Percentiles rank a stretch among this genome's conserved stretches.
Evolutionary conservation across 2,329 filamentous ascomycete genomes (phyloP).

Genomic region (Fonsecaea monophora): DNA sequence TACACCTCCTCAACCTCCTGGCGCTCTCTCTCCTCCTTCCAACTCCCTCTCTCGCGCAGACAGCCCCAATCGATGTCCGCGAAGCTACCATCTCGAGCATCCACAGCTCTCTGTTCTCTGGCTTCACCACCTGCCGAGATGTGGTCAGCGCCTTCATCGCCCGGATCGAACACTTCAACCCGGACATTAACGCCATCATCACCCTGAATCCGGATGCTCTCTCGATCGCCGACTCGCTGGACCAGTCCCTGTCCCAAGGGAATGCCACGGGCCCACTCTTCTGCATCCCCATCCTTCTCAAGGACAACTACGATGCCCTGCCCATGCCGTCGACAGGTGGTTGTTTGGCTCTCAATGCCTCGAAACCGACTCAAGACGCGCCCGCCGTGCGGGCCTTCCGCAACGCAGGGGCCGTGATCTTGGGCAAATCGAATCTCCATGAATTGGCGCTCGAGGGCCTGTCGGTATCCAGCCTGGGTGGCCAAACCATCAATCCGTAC

Average conservation of each 20-base stretch:
- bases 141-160: conserved; percentile 63
- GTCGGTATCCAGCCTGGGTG: conserved; percentile 66
- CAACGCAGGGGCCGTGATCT: conserved; percentile 61
- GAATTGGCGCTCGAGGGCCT: conserved; percentile 70
- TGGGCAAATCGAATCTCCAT: conserved; percentile 68
- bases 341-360: conserved; percentile 57
- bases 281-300: conserved; percentile 67
- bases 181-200: conserved; percentile 64
- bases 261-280: conserved; percentile 62
- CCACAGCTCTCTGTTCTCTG: conserved; percentile 62
- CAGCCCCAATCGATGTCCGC: conserved; percentile 55
- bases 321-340: conserved; percentile 66
- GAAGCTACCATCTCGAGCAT: conserved; percentile 66
- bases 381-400: conserved; percentile 59
- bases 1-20: conserved; percentile 4
- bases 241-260: conserved; percentile 50
- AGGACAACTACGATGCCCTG: conserved; percentile 68
- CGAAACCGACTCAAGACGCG: conserved; percentile 56
- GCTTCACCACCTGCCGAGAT: conserved; percentile 61
- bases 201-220: conserved; percentile 60
- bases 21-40: conserved; percentile 14
- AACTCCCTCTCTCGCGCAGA: conserved; percentile 17
- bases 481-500: conserved; percentile 72
- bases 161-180: conserved; percentile 64
- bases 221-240: conserved; percentile 57